Evolutionary conservation across 2,329 filamentous ascomycete genomes (phyloP), one percentile per base, ranked within the genome.

Genomic region (Venturia asperata): DNA sequence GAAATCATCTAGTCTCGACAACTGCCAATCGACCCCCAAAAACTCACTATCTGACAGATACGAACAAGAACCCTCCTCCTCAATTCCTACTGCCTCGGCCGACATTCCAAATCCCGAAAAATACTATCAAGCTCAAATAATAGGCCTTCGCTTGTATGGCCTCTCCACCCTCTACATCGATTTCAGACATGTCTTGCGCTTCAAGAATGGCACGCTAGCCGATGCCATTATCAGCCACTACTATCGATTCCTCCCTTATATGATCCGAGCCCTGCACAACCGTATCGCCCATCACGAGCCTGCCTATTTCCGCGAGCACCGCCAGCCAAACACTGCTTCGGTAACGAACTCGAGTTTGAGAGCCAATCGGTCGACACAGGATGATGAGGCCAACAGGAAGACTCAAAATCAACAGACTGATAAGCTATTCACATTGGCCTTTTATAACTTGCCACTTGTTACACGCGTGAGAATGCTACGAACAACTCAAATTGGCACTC

Each of bases 261-360:
- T 99, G 72, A 91, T 90, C 27, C 86, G 89, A 68, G 92, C 89
- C 34, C 81, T 99, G 55, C 92, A 99, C 78, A 95, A 92, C 72
- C 86, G 96, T 77, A 95, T 99, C 71, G 88, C 91, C 70, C 96
- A 96, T 78, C 89, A 97, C 78, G 93, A 97, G 76, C 91, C 94
- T 5, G 84, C 89, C 73, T 99, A 97, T 79, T 97, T 96, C 79
- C 85, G 90, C 70, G 89, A 95, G 72, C 93, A 97, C 79, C 86
- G 91, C 63, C 92, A 96, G 75, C 88, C 91, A 6, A 89, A 77
- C n/a, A 79, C 88, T 2, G 86, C 88, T 19, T 89, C 88, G 67
- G 82, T 87, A 68, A 85, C 89, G 1, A 87, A 87, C 5, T 88
- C 90, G 0, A 85, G 83, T 0, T 76, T 83, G 61, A 78, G 79